These are phyloP conservation scores for Pulicaria dysenterica DNA, from an alignment of 129 eudicot species.

Conservation along the genomic window DNA sequence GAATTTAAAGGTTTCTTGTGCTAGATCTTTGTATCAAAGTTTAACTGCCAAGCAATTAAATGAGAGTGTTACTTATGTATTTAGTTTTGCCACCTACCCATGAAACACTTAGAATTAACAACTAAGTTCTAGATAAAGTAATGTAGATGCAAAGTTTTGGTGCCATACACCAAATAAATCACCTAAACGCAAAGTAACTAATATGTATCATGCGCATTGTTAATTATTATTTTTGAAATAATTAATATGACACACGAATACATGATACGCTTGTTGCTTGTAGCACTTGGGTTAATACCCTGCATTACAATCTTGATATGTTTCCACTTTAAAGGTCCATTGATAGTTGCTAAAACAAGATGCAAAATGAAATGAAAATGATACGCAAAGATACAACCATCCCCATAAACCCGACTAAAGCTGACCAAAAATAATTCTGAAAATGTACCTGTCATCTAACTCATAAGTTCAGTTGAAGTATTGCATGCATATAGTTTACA, in stretches of 20 bases:
- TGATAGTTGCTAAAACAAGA: neutral
- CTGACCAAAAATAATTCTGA: neutral
- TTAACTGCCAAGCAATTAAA: neutral
- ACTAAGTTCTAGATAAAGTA: neutral
- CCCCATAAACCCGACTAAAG: neutral
- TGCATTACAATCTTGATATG: neutral
- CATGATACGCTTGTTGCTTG: constrained; percentile 11
- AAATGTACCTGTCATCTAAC: neutral
- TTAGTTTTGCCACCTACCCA: too few relatives aligned
- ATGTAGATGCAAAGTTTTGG: neutral
- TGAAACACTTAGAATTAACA: neutral
- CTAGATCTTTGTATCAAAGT: constrained; percentile 1
- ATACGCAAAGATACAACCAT: neutral
- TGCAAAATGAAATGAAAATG: neutral
- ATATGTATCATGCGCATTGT: neutral
- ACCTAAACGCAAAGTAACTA: constrained; percentile 13
- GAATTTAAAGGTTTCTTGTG: neutral
- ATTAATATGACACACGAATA: constrained; percentile 1
- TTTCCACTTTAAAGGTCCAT: neutral
- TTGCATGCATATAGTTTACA: neutral
- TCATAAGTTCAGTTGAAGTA: neutral
- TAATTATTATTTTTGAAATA: neutral
- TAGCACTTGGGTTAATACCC: neutral
- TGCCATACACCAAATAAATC: constrained; percentile 3
- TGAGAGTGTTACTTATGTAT: neutral